Percentiles rank a stretch among this genome's conserved stretches.
phyloP scores from a whole-genome alignment of 768 basidiomycete species.

The Amanita fuliginea region DNA sequence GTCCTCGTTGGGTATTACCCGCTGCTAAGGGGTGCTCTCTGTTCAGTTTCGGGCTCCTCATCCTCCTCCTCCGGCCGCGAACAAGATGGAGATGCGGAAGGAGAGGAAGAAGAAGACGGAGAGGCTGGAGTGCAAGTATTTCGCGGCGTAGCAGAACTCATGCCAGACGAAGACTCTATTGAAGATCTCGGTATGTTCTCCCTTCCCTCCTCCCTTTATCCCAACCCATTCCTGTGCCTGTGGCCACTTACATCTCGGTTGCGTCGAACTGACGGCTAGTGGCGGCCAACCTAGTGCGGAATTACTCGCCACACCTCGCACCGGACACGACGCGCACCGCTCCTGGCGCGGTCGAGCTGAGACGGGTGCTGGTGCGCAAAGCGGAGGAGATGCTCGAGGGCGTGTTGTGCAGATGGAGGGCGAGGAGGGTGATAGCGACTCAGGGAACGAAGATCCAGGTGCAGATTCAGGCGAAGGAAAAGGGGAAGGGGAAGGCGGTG shows the following conservation, averaged over 20 bases:
- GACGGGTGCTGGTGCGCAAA: constrained; percentile 47
- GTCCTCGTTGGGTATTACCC: constrained; percentile 74
- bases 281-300: constrained; percentile 80
- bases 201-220: constrained; percentile 8
- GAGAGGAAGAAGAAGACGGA: too few species aligned
- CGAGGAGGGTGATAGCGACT: constrained; percentile 28
- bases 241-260: too few species aligned
- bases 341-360: constrained; percentile 60
- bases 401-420: constrained; percentile 54
- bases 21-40: constrained; percentile 57
- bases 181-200: constrained; percentile 77
- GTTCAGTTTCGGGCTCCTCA: constrained; percentile 21
- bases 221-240: constrained; percentile 27
- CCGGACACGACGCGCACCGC: constrained; percentile 60
- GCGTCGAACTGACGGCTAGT: constrained; percentile 62
- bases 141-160: constrained; percentile 60
- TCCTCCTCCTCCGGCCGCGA: too few species aligned
- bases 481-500: constrained; percentile 10
- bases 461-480: constrained; percentile 11
- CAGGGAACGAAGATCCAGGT: constrained; percentile 1
- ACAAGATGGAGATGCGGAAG: too few species aligned
- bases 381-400: constrained; percentile 68
- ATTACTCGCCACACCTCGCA: constrained; percentile 80
- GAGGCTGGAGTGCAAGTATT: constrained; percentile 59
- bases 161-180: constrained; percentile 58